These are phyloP conservation scores for Saccharomycopsis sp. DNA, from an alignment of 805 yeast genomes.

Conservation along the genomic window DNA sequence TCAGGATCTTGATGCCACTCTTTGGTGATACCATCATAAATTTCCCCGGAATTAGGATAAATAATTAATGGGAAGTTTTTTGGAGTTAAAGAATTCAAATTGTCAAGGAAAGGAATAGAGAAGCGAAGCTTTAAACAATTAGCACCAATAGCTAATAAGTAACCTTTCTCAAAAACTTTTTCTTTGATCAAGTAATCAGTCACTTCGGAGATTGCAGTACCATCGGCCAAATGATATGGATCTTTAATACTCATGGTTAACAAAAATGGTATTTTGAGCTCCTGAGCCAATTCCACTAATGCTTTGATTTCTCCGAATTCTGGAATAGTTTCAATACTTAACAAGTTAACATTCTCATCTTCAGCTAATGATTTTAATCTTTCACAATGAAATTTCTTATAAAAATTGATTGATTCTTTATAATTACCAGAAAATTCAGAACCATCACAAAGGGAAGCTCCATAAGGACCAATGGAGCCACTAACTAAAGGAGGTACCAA, in stretches of 20 bases:
- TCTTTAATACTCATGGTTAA: conserved; percentile 33
- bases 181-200: conserved; percentile 16
- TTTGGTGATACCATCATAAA: conserved; percentile 39
- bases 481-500: conserved; percentile 21
- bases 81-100: conserved; percentile 23
- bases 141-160: conserved; percentile 47
- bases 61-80: conserved; percentile 34
- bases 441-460: conserved; percentile 57
- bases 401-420: conserved; percentile 27
- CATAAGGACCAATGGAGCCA: conserved; percentile 73
- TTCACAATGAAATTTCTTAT: conserved; percentile 42
- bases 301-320: conserved; percentile 44
- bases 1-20: conserved; percentile 27
- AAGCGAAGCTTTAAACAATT: conserved; percentile 49
- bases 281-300: conserved; percentile 32
- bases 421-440: conserved; percentile 69
- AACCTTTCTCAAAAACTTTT: conserved; percentile 4
- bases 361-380: conserved; percentile 31
- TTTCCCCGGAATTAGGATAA: conserved; percentile 73
- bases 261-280: conserved; percentile 21
- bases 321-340: conserved; percentile 71
- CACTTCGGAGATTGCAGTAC: conserved; percentile 31
- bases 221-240: conserved; percentile 36
- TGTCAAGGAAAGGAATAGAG: conserved; percentile 32
- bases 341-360: conserved; percentile 37